Percentiles rank a stretch among this genome's conserved stretches.
phyloP scores from a whole-genome alignment of 2,329 filamentous ascomycete species.

The Didymella pinodella region DNA sequence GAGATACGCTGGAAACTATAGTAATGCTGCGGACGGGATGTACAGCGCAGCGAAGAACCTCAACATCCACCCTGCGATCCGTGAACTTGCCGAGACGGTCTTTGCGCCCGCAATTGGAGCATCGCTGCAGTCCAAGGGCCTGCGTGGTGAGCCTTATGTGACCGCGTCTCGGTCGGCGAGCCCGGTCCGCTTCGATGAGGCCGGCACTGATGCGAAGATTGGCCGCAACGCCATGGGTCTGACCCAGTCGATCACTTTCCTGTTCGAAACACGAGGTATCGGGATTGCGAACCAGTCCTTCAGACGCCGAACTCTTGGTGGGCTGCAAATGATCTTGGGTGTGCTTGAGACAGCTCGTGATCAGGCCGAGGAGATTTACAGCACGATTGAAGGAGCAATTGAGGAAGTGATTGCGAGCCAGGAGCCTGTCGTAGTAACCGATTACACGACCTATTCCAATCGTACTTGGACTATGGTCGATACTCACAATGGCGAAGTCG shows the following conservation, averaged over 20 bases:
- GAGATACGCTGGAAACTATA: conserved; percentile 40
- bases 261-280: conserved; percentile 50
- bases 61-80: conserved; percentile 47
- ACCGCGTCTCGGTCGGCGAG: conserved; percentile 38
- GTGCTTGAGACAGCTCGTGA: conserved; percentile 47
- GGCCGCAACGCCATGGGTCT: conserved; percentile 50
- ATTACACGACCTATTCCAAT: conserved; percentile 37
- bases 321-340: conserved; percentile 45
- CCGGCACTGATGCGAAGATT: conserved; percentile 49
- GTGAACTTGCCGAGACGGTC: conserved; percentile 44
- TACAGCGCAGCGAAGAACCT: conserved; percentile 49
- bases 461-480: conserved; percentile 49
- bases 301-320: conserved; percentile 43
- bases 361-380: conserved; percentile 35
- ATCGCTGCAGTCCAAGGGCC: conserved; percentile 34
- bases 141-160: conserved; percentile 48
- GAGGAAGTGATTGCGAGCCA: conserved; percentile 34
- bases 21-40: conserved; percentile 48
- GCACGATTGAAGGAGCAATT: conserved; percentile 41
- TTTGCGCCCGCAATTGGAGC: conserved; percentile 47
- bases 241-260: conserved; percentile 46
- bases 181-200: conserved; percentile 41
- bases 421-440: conserved; percentile 45
- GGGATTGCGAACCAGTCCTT: conserved; percentile 48
- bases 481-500: conserved; percentile 39